Conservation (phyloP, 2,329 filamentous ascomycete genomes). For the Penicillium polonicum region DNA sequence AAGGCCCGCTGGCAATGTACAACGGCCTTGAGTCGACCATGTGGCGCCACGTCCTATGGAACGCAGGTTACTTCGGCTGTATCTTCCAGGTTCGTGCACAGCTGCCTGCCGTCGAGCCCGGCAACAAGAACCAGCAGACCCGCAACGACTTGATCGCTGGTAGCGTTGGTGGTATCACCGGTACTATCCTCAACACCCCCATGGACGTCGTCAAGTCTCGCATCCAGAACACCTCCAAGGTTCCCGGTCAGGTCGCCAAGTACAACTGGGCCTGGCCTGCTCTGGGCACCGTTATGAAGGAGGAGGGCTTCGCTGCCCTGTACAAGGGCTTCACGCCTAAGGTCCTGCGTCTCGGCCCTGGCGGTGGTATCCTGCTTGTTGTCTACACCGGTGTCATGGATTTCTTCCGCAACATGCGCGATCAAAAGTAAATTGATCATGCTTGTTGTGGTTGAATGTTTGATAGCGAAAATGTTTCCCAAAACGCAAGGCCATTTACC, state of each 20-base stretch:
- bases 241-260: constrained; percentile 79
- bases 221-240: constrained; percentile 89
- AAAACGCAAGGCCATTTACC: constrained; percentile 6
- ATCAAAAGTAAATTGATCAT: constrained; percentile 29
- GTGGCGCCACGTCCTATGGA: constrained; percentile 95
- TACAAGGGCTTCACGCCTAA: constrained; percentile 99
- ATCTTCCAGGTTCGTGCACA: constrained; percentile 94
- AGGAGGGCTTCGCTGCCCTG: constrained; percentile 86
- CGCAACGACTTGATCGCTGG: constrained; percentile 85
- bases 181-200: constrained; percentile 91
- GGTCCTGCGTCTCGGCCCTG: constrained; percentile 74
- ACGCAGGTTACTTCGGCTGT: constrained; percentile 94
- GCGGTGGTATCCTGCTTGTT: constrained; percentile 59
- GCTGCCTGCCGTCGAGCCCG: constrained; percentile 69
- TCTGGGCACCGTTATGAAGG: constrained; percentile 79
- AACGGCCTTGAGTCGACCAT: constrained; percentile 95
- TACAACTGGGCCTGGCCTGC: constrained; percentile 99
- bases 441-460: constrained; percentile 6
- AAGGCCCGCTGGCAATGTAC: constrained; percentile 86
- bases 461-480: constrained; percentile 9
- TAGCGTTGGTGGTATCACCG: constrained; percentile 80
- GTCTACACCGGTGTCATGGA: constrained; percentile 60
- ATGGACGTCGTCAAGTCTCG: constrained; percentile 98
- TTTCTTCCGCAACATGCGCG: constrained; percentile 75
- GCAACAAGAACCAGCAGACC: constrained; percentile 75